Percentiles rank a stretch among this genome's conserved stretches.
phyloP scores from a whole-genome alignment of 192 early-diverging fungal species.

The Geranomyces michiganensis region DNA sequence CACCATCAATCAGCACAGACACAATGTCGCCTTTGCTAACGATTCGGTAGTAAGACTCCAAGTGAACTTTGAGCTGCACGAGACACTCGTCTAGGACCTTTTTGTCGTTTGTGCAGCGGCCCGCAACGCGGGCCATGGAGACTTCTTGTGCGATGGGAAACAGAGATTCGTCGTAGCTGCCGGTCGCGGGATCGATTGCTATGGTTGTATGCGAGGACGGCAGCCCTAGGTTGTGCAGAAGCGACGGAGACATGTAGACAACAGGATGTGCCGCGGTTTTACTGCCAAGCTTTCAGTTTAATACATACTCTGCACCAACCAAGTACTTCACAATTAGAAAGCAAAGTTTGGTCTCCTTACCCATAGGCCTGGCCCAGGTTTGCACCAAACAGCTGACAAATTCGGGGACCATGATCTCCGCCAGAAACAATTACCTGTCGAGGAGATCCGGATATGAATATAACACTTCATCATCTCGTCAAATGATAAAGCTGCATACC shows the following conservation, averaged over 20 bases:
- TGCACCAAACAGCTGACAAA: background rate
- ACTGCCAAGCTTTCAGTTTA: no score
- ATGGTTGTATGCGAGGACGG: background rate
- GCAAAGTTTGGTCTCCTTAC: background rate
- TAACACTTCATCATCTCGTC: no score
- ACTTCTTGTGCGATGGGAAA: constrained; percentile 60
- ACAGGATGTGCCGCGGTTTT: background rate
- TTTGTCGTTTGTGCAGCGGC: constrained; percentile 63
- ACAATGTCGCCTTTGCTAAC: constrained; percentile 74
- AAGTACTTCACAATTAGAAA: background rate
- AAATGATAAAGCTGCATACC: no score
- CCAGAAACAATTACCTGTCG: background rate
- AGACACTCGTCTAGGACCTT: constrained; percentile 59
- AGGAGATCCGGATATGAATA: no score
- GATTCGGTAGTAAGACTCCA: constrained; percentile 63
- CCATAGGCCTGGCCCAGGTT: background rate
- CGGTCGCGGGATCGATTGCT: background rate
- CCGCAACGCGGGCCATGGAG: constrained; percentile 69
- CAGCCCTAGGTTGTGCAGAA: constrained; percentile 44
- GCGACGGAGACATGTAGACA: background rate
- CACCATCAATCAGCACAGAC: constrained; percentile 65
- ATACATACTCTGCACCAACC: background rate
- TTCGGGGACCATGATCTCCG: background rate
- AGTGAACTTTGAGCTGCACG: constrained; percentile 63
- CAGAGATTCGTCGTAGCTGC: constrained; percentile 35